Evolutionary conservation across 208 protist genomes (phyloP).

Genomic region (Acanthamoeba royreba): DNA sequence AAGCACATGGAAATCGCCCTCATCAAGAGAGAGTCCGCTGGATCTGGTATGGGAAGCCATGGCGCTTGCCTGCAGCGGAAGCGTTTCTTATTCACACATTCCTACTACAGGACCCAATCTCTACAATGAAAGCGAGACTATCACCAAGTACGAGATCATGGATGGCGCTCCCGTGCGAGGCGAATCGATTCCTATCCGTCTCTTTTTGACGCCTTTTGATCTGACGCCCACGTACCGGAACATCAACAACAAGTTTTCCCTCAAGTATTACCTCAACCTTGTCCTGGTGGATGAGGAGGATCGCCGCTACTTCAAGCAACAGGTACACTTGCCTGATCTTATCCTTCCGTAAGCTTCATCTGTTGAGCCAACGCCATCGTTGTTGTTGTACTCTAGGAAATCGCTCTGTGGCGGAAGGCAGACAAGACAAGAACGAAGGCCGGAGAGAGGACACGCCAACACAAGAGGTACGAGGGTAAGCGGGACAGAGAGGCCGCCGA

Average conservation of each 20-base stretch:
- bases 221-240: constrained; percentile 88
- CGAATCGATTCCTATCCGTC: constrained; percentile 87
- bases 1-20: constrained; percentile 89
- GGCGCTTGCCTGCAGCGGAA: neutral
- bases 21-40: constrained; percentile 83
- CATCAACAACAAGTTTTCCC: constrained; percentile 86
- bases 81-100: neutral
- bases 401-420: constrained; percentile 77
- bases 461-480: constrained; percentile 42
- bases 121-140: constrained; percentile 86
- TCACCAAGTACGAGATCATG: constrained; percentile 93
- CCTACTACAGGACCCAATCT: constrained; percentile 66
- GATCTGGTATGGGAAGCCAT: constrained; percentile 50
- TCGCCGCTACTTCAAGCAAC: constrained; percentile 57
- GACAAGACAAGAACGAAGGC: neutral
- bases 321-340: neutral
- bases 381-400: constrained; percentile 55
- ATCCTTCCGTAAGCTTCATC: neutral
- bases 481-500: constrained; percentile 4
- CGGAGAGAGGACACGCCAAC: constrained; percentile 4
- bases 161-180: constrained; percentile 88
- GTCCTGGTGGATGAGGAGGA: constrained; percentile 84
- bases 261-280: constrained; percentile 85
- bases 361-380: neutral
- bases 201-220: constrained; percentile 86